phyloP scores from a whole-genome alignment of 768 basidiomycete species.

The Dacryopinax spathularia region DNA sequence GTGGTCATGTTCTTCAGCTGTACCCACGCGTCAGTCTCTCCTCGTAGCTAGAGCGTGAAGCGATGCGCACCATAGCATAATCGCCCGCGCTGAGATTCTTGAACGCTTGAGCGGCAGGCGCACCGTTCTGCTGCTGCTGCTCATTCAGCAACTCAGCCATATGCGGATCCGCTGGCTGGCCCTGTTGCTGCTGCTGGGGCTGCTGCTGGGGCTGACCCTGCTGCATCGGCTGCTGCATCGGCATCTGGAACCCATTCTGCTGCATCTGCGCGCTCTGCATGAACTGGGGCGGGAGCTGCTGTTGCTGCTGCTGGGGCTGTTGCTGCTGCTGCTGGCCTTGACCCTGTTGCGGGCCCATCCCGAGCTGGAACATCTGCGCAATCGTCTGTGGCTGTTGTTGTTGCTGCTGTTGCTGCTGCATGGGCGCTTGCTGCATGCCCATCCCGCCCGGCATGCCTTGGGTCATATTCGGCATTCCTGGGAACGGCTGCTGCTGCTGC shows the following conservation, averaged over 20 bases:
- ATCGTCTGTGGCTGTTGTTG: background rate
- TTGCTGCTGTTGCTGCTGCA: conserved; percentile 5
- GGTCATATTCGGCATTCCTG: background rate
- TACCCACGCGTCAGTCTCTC: background rate
- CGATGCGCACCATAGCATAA: background rate
- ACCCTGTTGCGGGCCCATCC: background rate
- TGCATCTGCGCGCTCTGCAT: background rate
- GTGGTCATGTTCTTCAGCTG: background rate
- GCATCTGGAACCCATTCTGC: conserved; percentile 6
- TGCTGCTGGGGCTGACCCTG: background rate
- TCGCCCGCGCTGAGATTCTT: background rate
- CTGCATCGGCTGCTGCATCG: conserved; percentile 7
- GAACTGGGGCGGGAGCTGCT: background rate
- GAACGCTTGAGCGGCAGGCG: background rate
- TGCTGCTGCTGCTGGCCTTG: background rate
- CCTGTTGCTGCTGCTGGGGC: background rate
- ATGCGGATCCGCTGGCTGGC: background rate
- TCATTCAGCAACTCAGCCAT: background rate
- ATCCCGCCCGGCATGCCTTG: conserved; percentile 2
- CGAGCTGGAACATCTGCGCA: conserved; percentile 1
- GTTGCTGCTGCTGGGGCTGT: background rate
- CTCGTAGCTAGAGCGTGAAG: background rate
- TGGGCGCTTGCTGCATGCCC: background rate
- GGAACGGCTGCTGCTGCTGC: conserved; percentile 1
- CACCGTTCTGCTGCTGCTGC: conserved; percentile 1